Evolutionary conservation across 1,284 basidiomycete genomes (phyloP).

Genomic region (Boletellus deceptivus): DNA sequence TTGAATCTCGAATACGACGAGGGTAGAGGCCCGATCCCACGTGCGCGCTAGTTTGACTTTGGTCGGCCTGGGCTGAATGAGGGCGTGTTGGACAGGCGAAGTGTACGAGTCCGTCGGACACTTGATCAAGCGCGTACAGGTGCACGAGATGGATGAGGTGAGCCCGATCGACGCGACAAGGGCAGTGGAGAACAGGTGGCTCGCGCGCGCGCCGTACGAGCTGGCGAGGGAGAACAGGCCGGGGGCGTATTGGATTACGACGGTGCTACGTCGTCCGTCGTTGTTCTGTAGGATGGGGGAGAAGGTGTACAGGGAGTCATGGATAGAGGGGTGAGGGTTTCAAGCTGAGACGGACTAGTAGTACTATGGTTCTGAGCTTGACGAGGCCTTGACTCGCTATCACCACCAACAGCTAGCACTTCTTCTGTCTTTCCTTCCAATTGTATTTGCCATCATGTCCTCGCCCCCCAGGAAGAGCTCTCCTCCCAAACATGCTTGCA

Average conservation of each 20-base stretch:
- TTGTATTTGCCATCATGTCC: too few species aligned
- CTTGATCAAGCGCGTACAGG: constrained; percentile 25
- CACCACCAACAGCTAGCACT: too few species aligned
- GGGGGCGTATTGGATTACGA: constrained; percentile 8
- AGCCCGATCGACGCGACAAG: too few species aligned
- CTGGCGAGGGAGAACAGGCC: constrained; percentile 2
- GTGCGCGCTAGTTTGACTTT: constrained; percentile 7
- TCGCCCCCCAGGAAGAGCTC: too few species aligned
- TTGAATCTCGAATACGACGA: constrained; percentile 17
- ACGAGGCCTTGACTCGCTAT: too few species aligned
- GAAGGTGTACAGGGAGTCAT: constrained; percentile 13
- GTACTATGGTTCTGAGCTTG: too few species aligned
- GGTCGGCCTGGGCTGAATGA: background rate
- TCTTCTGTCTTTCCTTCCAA: too few species aligned
- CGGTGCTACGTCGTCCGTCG: constrained; percentile 27
- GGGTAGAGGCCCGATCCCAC: constrained; percentile 8
- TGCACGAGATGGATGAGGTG: background rate
- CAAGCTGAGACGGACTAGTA: too few species aligned
- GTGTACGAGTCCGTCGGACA: constrained; percentile 25
- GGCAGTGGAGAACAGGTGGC: constrained; percentile 8
- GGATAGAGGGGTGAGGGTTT: constrained; percentile 10
- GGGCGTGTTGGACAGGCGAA: constrained; percentile 15
- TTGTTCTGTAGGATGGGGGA: constrained; percentile 41
- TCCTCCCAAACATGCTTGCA: too few species aligned
- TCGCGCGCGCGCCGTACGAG: constrained; percentile 3